phyloP scores from a whole-genome alignment of 257 asterid genomes.

The Haberlea rhodopensis region DNA sequence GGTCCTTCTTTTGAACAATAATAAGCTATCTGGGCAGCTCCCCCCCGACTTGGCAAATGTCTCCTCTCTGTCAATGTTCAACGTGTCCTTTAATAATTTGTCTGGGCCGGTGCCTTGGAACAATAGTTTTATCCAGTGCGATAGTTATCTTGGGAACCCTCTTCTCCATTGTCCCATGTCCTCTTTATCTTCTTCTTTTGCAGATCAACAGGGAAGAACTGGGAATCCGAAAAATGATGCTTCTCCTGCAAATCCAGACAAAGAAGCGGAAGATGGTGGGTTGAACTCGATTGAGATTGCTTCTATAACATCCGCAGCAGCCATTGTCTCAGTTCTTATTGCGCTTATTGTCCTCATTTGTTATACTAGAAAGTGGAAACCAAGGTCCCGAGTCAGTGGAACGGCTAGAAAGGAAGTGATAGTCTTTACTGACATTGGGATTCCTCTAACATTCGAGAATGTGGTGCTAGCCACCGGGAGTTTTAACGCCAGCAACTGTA shows the following conservation, averaged over 20 bases:
- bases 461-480: too few species aligned
- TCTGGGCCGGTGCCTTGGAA: constrained; percentile 63
- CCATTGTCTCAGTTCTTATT: constrained; percentile 68
- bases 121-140: constrained; percentile 53
- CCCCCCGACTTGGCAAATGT: constrained; percentile 51
- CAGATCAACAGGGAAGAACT: constrained; percentile 48
- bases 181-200: constrained; percentile 46
- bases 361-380: constrained; percentile 74
- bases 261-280: constrained; percentile 29
- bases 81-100: constrained; percentile 73
- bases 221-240: constrained; percentile 38
- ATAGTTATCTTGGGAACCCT: constrained; percentile 71
- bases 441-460: too few species aligned
- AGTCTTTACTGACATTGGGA: constrained; percentile 68
- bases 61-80: constrained; percentile 52
- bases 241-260: constrained; percentile 36
- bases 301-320: constrained; percentile 78
- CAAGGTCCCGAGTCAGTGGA: constrained; percentile 79
- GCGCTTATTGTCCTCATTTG: constrained; percentile 67
- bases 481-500: too few species aligned
- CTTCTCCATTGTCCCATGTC: constrained; percentile 51
- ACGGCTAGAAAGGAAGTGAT: constrained; percentile 73
- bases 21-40: constrained; percentile 68
- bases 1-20: constrained; percentile 62
- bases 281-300: constrained; percentile 78